phyloP scores from a whole-genome alignment of 495 filamentous ascomycete species.

The Bathelium albidoporum region DNA sequence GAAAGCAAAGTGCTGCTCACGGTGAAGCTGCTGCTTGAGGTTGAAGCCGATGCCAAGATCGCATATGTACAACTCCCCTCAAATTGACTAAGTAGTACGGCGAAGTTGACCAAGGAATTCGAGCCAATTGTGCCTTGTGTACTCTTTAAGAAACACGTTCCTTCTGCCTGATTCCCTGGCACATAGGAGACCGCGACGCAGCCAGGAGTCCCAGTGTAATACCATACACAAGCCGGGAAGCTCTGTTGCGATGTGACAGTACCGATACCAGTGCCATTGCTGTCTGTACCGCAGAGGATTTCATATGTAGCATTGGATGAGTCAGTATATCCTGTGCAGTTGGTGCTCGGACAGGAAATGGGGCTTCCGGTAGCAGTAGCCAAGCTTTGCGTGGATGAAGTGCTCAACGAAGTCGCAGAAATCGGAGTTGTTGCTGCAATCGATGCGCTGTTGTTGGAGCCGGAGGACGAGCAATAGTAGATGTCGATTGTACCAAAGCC shows the following conservation, averaged over 20 bases:
- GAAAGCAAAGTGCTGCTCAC: neutral
- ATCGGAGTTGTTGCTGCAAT: neutral
- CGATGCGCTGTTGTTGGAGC: constrained; percentile 7
- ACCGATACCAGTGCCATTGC: neutral
- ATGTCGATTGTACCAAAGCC: constrained; percentile 5
- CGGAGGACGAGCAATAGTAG: neutral
- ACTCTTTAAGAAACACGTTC: neutral
- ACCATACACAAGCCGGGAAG: neutral
- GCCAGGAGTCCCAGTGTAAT: neutral
- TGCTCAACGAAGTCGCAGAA: neutral
- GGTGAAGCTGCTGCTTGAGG: neutral
- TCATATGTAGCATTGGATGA: neutral
- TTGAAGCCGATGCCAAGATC: neutral
- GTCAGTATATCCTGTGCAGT: neutral
- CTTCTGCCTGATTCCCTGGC: neutral
- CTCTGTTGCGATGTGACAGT: neutral
- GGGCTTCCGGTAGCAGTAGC: neutral
- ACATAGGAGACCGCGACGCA: neutral
- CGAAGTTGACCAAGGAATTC: neutral
- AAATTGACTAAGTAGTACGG: neutral
- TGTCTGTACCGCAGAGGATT: neutral
- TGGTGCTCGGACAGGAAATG: neutral
- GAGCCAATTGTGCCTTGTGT: neutral
- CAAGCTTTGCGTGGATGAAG: neutral
- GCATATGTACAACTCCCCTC: neutral